Evolutionary conservation across 768 basidiomycete genomes (phyloP).

Genomic region (Tricholoma matsutake): DNA sequence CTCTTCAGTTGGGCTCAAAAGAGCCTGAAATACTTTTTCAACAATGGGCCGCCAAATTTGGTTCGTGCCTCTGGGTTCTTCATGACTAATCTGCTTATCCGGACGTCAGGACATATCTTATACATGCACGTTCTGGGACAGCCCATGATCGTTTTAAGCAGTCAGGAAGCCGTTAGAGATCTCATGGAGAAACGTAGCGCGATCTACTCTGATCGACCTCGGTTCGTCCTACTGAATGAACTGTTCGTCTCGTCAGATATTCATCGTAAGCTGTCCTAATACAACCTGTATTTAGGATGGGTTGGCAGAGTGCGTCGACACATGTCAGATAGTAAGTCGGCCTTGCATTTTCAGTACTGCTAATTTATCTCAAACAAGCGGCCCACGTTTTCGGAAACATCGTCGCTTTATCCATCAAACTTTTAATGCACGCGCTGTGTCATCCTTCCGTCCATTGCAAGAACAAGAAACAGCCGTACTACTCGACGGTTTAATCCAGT

Average conservation of each 20-base stretch:
- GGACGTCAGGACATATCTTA: conserved; percentile 40
- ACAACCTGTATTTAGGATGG: conserved; percentile 35
- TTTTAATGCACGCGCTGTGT: conserved; percentile 43
- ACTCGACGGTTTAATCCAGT: conserved; percentile 36
- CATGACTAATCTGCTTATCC: neutral
- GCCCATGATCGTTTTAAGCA: conserved; percentile 49
- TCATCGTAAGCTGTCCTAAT: neutral
- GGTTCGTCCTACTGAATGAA: conserved; percentile 46
- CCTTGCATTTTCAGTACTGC: conserved; percentile 1
- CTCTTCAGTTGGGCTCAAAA: conserved; percentile 39
- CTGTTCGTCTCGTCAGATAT: conserved; percentile 31
- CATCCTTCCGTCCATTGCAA: conserved; percentile 39
- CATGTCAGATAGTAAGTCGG: conserved; percentile 43
- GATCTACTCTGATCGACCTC: conserved; percentile 53
- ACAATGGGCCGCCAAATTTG: conserved; percentile 41
- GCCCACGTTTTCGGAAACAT: conserved; percentile 50
- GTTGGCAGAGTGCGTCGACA: conserved; percentile 46
- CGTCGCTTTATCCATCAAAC: conserved; percentile 47
- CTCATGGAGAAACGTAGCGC: conserved; percentile 51
- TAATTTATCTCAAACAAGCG: conserved; percentile 25
- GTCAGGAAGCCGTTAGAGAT: conserved; percentile 39
- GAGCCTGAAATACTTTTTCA: conserved; percentile 39
- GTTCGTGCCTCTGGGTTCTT: conserved; percentile 25
- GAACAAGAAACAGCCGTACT: conserved; percentile 40
- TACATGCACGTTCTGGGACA: conserved; percentile 41